Evolutionary conservation across 306 rosid species (phyloP), one percentile per base, ranked within the genome.

Genomic region (Begonia fuchsioides): DNA sequence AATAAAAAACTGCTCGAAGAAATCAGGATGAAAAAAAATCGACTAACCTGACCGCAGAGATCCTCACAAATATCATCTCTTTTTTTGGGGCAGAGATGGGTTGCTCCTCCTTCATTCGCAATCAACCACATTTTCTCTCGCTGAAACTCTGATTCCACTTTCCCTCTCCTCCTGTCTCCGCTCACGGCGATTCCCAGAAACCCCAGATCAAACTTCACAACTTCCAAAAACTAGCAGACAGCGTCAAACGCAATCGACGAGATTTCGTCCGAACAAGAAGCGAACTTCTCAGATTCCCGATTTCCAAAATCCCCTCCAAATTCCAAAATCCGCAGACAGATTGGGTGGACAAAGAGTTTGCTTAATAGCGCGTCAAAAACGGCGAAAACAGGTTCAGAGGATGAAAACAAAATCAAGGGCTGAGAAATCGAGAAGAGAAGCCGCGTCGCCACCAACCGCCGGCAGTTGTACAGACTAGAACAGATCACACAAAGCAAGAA

Each of bases 21-120:
- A 12, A 13, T 38, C 11, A 15, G 38, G 9, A 18, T n/a, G 9
- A 57, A 4, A 13, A 50, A 32, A n/a, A 15, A 16, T 14, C 45
- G 7, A n/a, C 19, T 39, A 19, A 90, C 98, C 98, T 90, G 98
- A 39, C 93, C 98, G 66, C 98, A 90, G 77, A 90, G 83, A 69
- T 82, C 79, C 59, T 71, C 92, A 68, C 98, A 90, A 47, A 75
- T 67, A 90, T 85, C 98, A 68, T 90, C 98, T 20, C 67, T 72
- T 71, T 90, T 90, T 60, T 90, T 90, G 32, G 32, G 5, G 32
- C 32, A 20, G 8, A 83, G 63, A 52, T 76, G 84, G 15, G 83
- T 87, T 15, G 35, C 35, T 5, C 98, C 98, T 17, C 66, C 63
- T 61, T 90, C 98, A 7, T 70, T 78, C 92, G 77, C 81, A 74